Percentiles rank a stretch among this genome's conserved stretches.
Conservation (phyloP, 164 flowering plant species). For the Akebia trifoliata region DNA sequence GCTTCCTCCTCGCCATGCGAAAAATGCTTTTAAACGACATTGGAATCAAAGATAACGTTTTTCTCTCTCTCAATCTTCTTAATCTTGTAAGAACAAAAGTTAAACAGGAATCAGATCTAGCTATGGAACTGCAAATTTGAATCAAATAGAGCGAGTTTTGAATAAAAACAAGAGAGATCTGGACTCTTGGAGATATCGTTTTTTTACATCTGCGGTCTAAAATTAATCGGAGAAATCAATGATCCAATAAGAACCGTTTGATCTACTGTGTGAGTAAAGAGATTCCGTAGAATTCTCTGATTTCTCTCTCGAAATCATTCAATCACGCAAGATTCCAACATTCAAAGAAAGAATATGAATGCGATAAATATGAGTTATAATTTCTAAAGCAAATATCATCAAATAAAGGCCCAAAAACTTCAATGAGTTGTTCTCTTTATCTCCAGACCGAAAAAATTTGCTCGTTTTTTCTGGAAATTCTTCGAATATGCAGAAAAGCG, state of each 20-base stretch:
- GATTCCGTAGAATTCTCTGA: no score
- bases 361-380: not conserved
- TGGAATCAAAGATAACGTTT: not conserved
- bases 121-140: not conserved
- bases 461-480: no score
- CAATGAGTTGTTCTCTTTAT: no score
- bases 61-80: not conserved
- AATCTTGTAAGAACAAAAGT: not conserved
- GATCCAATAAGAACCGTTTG: no score
- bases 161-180: no score
- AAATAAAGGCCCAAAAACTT: not conserved
- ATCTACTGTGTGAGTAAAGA: not conserved
- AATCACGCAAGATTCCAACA: not conserved
- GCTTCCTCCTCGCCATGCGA: conserved; percentile 48
- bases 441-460: no score
- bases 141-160: no score
- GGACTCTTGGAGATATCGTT: no score
- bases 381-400: not conserved
- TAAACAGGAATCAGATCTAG: not conserved
- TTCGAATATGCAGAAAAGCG: no score
- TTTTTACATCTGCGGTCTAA: no score
- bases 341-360: not conserved
- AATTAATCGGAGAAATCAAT: no score
- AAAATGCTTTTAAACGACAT: conserved; percentile 73
- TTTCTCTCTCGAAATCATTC: not conserved